A percentile compares a stretch with the other conserved stretches of the same genome.
These are phyloP conservation scores for Alternaria viburni DNA, from an alignment of 2,329 filamentous ascomycete species.

Conservation along the genomic window DNA sequence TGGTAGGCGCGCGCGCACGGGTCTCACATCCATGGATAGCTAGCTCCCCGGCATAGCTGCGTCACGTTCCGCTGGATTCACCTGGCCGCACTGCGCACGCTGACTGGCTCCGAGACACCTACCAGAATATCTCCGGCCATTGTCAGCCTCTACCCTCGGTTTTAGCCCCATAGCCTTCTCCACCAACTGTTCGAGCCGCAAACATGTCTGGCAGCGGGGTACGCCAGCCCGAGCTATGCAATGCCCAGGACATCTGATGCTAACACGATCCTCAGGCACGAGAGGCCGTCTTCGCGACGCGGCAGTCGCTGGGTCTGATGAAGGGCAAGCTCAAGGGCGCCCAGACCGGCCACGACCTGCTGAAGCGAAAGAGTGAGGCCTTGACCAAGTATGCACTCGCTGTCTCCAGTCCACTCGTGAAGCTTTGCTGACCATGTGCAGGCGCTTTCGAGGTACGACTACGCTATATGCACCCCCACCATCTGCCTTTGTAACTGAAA, in stretches of 20 bases:
- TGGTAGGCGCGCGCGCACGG: slow-evolving; percentile 21
- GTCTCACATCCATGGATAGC: too few species aligned
- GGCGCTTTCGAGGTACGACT: slow-evolving; percentile 82
- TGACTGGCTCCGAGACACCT: slow-evolving; percentile 8
- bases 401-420: slow-evolving; percentile 1
- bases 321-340: slow-evolving; percentile 93
- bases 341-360: slow-evolving; percentile 81
- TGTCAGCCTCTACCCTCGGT: slow-evolving; percentile 5
- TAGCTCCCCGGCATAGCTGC: slow-evolving; percentile 24
- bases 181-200: slow-evolving; percentile 17
- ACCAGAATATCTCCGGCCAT: neutral
- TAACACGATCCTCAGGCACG: slow-evolving; percentile 69
- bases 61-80: slow-evolving; percentile 21
- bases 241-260: slow-evolving; percentile 23
- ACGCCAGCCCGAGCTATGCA: slow-evolving; percentile 31
- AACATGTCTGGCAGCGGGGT: slow-evolving; percentile 63
- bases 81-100: slow-evolving; percentile 7
- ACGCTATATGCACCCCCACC: slow-evolving; percentile 11
- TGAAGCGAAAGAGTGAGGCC: slow-evolving; percentile 98
- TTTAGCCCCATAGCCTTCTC: neutral
- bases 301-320: slow-evolving; percentile 96
- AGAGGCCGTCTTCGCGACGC: slow-evolving; percentile 96
- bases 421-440: slow-evolving; percentile 48
- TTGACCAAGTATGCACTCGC: slow-evolving; percentile 78
- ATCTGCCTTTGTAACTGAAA: slow-evolving; percentile 30